These are phyloP conservation scores for Sutorius eximius DNA, from an alignment of 1,284 basidiomycete species.

Conservation along the genomic window DNA sequence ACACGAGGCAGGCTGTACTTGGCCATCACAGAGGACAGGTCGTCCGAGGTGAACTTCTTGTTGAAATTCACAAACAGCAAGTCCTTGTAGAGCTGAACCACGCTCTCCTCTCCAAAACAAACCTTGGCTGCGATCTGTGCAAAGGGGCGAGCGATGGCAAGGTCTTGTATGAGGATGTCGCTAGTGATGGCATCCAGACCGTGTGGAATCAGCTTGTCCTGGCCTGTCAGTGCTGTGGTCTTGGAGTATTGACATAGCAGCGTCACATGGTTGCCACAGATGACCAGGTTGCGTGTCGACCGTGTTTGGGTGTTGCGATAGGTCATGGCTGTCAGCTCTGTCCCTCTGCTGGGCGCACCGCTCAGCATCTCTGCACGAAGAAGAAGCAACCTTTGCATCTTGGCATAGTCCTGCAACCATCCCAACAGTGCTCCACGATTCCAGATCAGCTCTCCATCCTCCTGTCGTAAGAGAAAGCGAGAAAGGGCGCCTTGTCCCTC, in stretches of 20 bases:
- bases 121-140: slow-evolving; percentile 20
- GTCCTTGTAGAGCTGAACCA: slow-evolving; percentile 11
- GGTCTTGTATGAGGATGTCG: slow-evolving; percentile 31
- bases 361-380: slow-evolving; percentile 15
- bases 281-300: slow-evolving; percentile 17
- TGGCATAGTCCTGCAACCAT: slow-evolving; percentile 25
- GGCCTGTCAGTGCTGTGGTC: slow-evolving; percentile 11
- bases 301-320: slow-evolving; percentile 13
- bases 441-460: not conserved
- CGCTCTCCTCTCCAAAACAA: too few species aligned
- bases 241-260: slow-evolving; percentile 33
- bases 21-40: slow-evolving; percentile 11
- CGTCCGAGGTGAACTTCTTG: slow-evolving; percentile 16
- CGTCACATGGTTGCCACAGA: slow-evolving; percentile 16
- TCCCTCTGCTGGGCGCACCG: slow-evolving; percentile 24
- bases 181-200: slow-evolving; percentile 22
- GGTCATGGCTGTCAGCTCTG: slow-evolving; percentile 24
- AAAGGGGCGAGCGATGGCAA: slow-evolving; percentile 27
- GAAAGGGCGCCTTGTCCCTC: not conserved
- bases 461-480: too few species aligned
- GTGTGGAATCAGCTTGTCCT: slow-evolving; percentile 35
- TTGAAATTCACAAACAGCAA: slow-evolving; percentile 30
- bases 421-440: not conserved
- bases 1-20: not conserved
- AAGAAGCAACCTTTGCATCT: slow-evolving; percentile 15